Percentiles rank a stretch among this genome's conserved stretches.
Evolutionary conservation across 148 eudicot species (phyloP).

Genomic region (Dianthus caryophyllus): DNA sequence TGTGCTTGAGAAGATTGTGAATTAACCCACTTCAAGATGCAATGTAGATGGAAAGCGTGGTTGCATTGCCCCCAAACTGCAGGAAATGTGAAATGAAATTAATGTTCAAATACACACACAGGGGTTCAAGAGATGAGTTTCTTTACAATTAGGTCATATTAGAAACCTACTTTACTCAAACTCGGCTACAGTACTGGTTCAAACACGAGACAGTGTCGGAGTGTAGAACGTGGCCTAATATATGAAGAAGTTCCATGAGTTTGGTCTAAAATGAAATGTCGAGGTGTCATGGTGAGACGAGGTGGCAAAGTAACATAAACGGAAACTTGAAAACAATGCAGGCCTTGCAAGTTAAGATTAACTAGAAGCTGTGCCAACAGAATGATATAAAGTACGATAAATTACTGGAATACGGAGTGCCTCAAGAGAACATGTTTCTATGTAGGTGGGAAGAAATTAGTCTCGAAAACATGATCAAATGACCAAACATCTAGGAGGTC

Average conservation of each 20-base stretch:
- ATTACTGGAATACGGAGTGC: no score
- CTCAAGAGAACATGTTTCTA: not conserved
- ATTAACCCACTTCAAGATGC: conserved; percentile 97
- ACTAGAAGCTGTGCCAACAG: not conserved
- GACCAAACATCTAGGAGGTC: not conserved
- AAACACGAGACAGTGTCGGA: no score
- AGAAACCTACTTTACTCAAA: not conserved
- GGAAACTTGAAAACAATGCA: not conserved
- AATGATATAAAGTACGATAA: not conserved
- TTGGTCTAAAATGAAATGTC: no score
- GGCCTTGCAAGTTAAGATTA: not conserved
- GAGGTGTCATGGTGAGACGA: no score
- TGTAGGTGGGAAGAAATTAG: not conserved
- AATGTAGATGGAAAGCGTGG: conserved; percentile 96
- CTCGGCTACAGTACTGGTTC: no score
- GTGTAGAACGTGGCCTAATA: no score
- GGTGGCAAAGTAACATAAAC: no score
- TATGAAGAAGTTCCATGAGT: no score
- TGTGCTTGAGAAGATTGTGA: conserved; percentile 85
- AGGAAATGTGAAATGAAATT: not conserved
- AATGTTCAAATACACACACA: not conserved
- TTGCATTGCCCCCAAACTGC: conserved; percentile 99
- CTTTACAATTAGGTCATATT: not conserved
- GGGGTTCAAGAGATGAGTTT: not conserved
- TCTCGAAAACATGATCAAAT: not conserved